Percentiles rank a stretch among this genome's conserved stretches.
phyloP scores from a whole-genome alignment of 2,329 filamentous ascomycete genomes.

The Fusarium vanettenii region DNA sequence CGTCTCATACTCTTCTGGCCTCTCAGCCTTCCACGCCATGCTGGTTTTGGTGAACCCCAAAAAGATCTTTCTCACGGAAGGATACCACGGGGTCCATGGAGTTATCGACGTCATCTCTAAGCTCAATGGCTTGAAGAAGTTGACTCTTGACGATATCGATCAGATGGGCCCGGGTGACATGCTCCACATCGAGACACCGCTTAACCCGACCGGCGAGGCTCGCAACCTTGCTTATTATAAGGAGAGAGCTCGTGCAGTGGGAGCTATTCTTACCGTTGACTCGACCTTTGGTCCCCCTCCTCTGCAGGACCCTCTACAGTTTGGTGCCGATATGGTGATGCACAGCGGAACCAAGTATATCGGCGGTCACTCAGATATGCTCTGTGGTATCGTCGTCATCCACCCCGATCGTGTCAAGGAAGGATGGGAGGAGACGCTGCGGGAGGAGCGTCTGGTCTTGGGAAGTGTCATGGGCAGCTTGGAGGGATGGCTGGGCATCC shows the following conservation, averaged over 20 bases:
- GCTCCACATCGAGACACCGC: not conserved
- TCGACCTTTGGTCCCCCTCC: not conserved
- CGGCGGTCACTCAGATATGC: not conserved
- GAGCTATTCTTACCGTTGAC: not conserved
- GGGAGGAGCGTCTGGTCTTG: not conserved
- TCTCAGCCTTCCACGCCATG: not conserved
- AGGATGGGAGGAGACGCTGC: not conserved
- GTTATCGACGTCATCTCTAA: not conserved
- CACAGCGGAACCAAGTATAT: not conserved
- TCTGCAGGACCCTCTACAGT: not conserved
- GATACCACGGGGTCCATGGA: not conserved
- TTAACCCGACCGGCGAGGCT: not conserved
- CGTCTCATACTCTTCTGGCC: not conserved
- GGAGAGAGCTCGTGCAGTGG: not conserved
- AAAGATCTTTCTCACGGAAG: not conserved
- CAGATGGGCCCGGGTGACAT: not conserved
- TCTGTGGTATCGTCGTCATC: not conserved
- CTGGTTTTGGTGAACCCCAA: not conserved
- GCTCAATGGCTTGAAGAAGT: not conserved
- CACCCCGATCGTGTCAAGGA: not conserved
- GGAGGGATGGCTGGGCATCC: not conserved
- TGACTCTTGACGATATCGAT: not conserved
- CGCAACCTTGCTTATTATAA: not conserved
- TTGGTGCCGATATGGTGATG: not conserved
- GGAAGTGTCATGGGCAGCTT: not conserved